Percentiles rank a stretch among this genome's conserved stretches.
Evolutionary conservation across 73 alveolate species (phyloP).

Genomic region (Halteria grandinella): DNA sequence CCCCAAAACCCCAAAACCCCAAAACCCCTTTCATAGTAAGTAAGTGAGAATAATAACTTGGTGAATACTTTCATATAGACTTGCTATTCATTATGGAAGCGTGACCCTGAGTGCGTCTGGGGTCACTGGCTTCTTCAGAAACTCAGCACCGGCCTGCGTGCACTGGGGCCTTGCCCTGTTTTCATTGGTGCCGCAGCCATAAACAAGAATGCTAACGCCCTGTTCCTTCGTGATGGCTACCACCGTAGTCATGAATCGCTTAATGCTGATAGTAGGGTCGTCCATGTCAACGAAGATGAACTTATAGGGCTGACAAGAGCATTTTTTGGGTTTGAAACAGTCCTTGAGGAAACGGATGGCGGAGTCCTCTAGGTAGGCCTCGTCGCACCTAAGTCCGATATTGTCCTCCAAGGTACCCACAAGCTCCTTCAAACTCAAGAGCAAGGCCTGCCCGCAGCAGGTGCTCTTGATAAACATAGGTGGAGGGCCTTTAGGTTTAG

Average conservation of each 20-base stretch:
- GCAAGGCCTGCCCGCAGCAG: conserved; percentile 29
- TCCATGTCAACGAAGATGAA: conserved; percentile 13
- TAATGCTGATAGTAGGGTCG: conserved; percentile 22
- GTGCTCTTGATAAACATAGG: no score
- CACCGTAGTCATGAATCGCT: conserved; percentile 11
- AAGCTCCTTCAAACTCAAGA: conserved; percentile 3
- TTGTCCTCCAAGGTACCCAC: neutral
- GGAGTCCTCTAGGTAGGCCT: conserved; percentile 36
- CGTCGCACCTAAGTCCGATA: conserved; percentile 24
- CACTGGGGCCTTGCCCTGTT: neutral
- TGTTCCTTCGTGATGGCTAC: neutral
- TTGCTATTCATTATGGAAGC: no score
- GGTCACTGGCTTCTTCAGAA: conserved; percentile 11
- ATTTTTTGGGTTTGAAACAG: neutral
- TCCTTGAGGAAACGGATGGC: conserved; percentile 9
- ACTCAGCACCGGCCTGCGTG: neutral
- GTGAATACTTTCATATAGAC: no score
- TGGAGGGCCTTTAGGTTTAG: no score
- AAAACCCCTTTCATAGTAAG: no score
- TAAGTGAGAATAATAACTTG: no score
- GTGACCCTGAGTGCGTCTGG: neutral
- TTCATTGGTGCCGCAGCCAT: conserved; percentile 9
- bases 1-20: no score
- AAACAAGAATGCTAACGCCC: neutral
- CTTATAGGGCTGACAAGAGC: neutral